These are phyloP conservation scores for Theobroma grandiflorum DNA, from an alignment of 441 rosid species.

Conservation along the genomic window DNA sequence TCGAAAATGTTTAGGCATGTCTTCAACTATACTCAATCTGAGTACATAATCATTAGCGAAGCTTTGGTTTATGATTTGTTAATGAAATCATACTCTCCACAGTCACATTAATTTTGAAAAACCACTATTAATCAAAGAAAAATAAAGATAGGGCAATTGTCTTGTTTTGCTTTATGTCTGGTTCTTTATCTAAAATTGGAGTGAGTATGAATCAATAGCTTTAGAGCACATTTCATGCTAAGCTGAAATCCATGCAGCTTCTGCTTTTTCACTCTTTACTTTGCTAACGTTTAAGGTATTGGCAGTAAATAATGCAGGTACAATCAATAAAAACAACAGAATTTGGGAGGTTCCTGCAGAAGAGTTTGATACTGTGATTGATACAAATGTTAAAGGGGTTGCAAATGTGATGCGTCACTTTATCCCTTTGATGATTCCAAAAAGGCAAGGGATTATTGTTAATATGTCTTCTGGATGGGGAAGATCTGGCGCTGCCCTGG, in stretches of 20 bases:
- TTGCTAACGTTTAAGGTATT: slow-evolving; percentile 23
- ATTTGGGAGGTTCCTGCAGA: slow-evolving; percentile 94
- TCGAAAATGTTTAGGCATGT: not conserved
- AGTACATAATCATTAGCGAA: not conserved
- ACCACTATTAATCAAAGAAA: not conserved
- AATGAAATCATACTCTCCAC: not conserved
- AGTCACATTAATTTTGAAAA: not conserved
- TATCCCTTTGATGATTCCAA: slow-evolving; percentile 86
- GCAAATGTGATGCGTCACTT: slow-evolving; percentile 92
- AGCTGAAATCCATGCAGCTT: not conserved
- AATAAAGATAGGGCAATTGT: not conserved
- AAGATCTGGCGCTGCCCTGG: slow-evolving; percentile 97
- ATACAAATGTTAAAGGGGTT: slow-evolving; percentile 86
- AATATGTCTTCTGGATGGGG: slow-evolving; percentile 99
- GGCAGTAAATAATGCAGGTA: slow-evolving; percentile 94
- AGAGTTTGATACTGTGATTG: slow-evolving; percentile 89
- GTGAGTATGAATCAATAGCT: not conserved
- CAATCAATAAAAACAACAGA: slow-evolving; percentile 88
- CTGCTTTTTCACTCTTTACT: not conserved
- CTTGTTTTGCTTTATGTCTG: not conserved
- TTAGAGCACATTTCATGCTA: not conserved
- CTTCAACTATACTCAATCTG: not conserved
- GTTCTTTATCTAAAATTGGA: not conserved
- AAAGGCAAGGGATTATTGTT: slow-evolving; percentile 80
- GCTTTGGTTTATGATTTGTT: not conserved